A percentile compares a stretch with the other conserved stretches of the same genome.
These are phyloP conservation scores for Schizochytrium sp. DNA, from an alignment of 108 stramenopile species.

Conservation along the genomic window DNA sequence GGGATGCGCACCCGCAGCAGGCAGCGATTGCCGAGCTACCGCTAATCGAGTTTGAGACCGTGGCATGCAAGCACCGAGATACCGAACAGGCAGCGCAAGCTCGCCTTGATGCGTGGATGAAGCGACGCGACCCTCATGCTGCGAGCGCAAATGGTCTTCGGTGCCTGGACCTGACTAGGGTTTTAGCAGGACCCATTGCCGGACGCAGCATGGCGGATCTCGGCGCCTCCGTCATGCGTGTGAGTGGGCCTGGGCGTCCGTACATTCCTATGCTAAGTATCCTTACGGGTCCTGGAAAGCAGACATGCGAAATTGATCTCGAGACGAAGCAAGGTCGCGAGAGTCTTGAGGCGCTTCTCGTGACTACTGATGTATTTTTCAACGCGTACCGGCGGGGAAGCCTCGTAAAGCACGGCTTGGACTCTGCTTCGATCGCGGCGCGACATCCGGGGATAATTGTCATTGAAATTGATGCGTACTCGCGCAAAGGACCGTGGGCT, in stretches of 20 bases:
- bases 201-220: not conserved
- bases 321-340: not conserved
- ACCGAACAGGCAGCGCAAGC: not conserved
- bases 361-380: not conserved
- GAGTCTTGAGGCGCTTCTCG: not conserved
- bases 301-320: not conserved
- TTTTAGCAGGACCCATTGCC: slow-evolving; percentile 10
- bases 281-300: not conserved
- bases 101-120: not conserved
- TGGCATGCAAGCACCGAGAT: not conserved
- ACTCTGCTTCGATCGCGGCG: not conserved
- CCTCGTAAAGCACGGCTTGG: not conserved
- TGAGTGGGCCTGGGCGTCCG: not conserved
- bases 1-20: not conserved
- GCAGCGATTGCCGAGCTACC: not conserved
- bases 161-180: not conserved
- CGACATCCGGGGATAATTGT: not conserved
- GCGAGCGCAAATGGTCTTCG: not conserved
- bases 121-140: not conserved
- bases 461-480: not conserved
- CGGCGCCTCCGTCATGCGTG: not conserved
- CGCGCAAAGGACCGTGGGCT: not conserved
- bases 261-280: not conserved
- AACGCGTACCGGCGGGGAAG: not conserved
- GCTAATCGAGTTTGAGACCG: not conserved